Evolutionary conservation across 2,329 filamentous ascomycete genomes (phyloP).

Genomic region (Venturia asperata): DNA sequence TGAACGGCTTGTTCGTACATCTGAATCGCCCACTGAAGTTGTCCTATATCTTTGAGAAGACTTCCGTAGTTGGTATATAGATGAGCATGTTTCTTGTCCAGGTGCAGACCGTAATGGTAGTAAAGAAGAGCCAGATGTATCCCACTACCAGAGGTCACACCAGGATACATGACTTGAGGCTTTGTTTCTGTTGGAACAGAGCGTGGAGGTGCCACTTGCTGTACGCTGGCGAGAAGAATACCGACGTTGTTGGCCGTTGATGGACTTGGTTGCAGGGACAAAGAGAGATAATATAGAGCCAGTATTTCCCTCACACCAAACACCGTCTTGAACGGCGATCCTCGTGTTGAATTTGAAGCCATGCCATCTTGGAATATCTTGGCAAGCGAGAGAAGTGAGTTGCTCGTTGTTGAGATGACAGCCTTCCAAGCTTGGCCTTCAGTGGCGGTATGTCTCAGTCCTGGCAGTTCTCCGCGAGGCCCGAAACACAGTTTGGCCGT

Average conservation of each 20-base stretch:
- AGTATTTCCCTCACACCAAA: conserved; percentile 86
- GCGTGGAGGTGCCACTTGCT: conserved; percentile 50
- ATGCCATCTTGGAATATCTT: conserved; percentile 98
- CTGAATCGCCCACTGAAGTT: conserved; percentile 80
- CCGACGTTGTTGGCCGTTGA: conserved; percentile 98
- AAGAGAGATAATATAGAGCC: conserved; percentile 87
- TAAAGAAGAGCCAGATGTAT: conserved; percentile 83
- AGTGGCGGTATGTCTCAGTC: conserved; percentile 59
- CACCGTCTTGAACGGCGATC: conserved; percentile 52
- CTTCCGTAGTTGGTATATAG: conserved; percentile 95
- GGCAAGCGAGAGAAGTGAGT: conserved; percentile 84
- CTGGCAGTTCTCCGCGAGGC: conserved; percentile 67
- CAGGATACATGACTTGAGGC: conserved; percentile 49
- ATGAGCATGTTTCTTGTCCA: conserved; percentile 87
- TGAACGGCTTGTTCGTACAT: conserved; percentile 96
- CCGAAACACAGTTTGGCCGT: conserved; percentile 80
- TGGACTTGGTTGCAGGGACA: conserved; percentile 90
- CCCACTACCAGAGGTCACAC: conserved; percentile 77
- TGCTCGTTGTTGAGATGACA: conserved; percentile 88
- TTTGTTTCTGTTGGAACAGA: conserved; percentile 20
- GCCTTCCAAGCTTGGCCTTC: conserved; percentile 67
- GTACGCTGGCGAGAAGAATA: conserved; percentile 90
- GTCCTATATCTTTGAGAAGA: conserved; percentile 90
- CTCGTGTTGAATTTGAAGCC: conserved; percentile 59
- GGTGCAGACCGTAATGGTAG: conserved; percentile 84